Evolutionary conservation across 352 stramenopile species (phyloP), one percentile per base, ranked within the genome.

Genomic region (Phytophthora hybrid): DNA sequence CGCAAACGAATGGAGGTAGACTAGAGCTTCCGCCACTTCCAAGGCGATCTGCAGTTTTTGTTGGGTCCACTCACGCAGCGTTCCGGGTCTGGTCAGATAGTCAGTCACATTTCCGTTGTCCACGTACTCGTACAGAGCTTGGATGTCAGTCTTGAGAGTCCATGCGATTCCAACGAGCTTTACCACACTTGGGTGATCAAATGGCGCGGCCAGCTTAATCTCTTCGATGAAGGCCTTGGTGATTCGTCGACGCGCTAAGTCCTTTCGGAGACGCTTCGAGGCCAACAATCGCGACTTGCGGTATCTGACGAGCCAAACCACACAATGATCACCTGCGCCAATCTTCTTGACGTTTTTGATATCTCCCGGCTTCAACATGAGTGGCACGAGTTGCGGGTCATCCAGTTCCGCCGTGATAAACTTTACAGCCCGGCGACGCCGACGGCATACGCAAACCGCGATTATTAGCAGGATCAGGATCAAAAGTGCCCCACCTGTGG

Each of bases 41-140:
- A 82, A 70, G 9, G 81, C 82, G 19, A 88, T 73, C 65, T 75
- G 70, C 61, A 80, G 58, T 4, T 80, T 77, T 18, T 76, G 59
- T 8, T 73, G 29, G 3, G 66, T 79, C 83, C 83, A 92, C n/a
- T 78, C 49, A 26, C 54, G 59, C 8, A 65, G 49, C 19, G 72
- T 66, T 10, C 59, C 61, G 14, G 64, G 62, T 7, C 56, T 69
- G 18, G 66, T 59, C 34, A 92, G 62, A 34, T 83, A 83, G 16
- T 69, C 69, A 16, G 75, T 69, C 54, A 93, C 47, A 59, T 87
- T 84, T 41, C 82, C 83, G 52, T 79, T 78, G 46, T 84, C 75
- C 82, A 89, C 82, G 69, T 88, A 91, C 69, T 93, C 83, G 56
- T 84, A 88, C 2, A 93, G 66, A n/a, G 75, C 85, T 41, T 89